Evolutionary conservation across 768 basidiomycete genomes (phyloP), one percentile per base, ranked within the genome.

Genomic region (Kwoniella pini): DNA sequence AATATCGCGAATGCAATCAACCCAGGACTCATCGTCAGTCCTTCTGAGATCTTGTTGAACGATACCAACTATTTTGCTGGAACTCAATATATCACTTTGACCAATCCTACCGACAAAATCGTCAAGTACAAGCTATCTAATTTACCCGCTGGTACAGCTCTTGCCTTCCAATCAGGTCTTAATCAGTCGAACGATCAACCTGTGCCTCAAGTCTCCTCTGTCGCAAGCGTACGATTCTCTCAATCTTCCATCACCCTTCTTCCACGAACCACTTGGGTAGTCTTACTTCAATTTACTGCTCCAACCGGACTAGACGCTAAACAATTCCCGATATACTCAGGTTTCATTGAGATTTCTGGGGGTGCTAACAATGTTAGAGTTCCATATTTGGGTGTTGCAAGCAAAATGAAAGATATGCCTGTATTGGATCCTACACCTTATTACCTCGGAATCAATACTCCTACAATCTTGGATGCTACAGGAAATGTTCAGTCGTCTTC

Each of bases 21-120:
- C 52, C 78, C 82, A 4, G 82, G 80, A 0, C 83, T 85, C 3
- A 70, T 83, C 38, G 76, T 88, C 26, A 81, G 82, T 4, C 85
- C 85, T 4, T 81, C 82, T 13, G 83, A 86, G 68, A 78, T 88
- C n/a, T 65, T 84, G 36, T 75, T 87, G 39, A 88, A 88, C 63
- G 87, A 87, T 70, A 87, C 86, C 3, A 81, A 83, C 7, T 80
- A 85, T 69, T 84, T 84, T 72, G 75, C 79, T 51, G 72, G 77
- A 31, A 49, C 57, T 17, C 63, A 75, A 43, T 51, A 53, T 22
- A 64, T 82, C 57, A 75, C 63, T 0, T 59, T 88, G 57, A 80
- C 73, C 60, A 87, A 87, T 73, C 80, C 68, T 15, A 85, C 82
- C 13, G 78, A 61, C 10, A 68, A 76, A 0, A 82, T 84, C 67